Evolutionary conservation across 176 grass and related monocot species (phyloP).

Genomic region (Typha latifolia): DNA sequence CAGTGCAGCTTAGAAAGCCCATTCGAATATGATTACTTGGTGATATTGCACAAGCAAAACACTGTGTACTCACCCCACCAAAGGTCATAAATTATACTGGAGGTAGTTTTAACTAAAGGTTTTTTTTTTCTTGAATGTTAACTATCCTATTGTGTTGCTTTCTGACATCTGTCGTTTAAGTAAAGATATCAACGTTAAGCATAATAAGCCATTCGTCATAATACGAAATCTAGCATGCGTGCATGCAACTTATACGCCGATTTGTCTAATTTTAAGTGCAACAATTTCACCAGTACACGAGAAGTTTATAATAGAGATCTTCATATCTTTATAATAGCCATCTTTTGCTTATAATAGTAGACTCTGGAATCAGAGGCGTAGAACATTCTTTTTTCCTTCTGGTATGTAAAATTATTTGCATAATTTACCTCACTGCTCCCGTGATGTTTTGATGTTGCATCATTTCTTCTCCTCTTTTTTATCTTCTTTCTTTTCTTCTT

Average conservation of each 20-base stretch:
- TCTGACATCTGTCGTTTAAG: not conserved
- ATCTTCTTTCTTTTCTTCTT: slow-evolving; percentile 86
- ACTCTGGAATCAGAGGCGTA: not conserved
- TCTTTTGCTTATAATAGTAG: not conserved
- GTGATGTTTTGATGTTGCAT: slow-evolving; percentile 5
- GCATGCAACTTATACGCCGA: not conserved
- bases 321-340: not conserved
- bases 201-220: not conserved
- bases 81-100: too few relatives aligned
- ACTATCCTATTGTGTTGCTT: not conserved
- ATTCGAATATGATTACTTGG: too few relatives aligned
- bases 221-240: not conserved
- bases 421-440: not conserved
- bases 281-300: not conserved
- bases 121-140: too few relatives aligned
- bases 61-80: too few relatives aligned
- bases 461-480: slow-evolving; percentile 64
- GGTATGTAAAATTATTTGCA: not conserved
- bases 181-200: not conserved
- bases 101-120: too few relatives aligned
- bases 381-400: not conserved
- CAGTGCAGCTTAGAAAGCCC: too few relatives aligned
- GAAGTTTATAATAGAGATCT: not conserved
- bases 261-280: not conserved
- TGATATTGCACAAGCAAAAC: too few relatives aligned